Conservation (phyloP, 208 protist species). For the Acanthamoeba divionensis region DNA sequence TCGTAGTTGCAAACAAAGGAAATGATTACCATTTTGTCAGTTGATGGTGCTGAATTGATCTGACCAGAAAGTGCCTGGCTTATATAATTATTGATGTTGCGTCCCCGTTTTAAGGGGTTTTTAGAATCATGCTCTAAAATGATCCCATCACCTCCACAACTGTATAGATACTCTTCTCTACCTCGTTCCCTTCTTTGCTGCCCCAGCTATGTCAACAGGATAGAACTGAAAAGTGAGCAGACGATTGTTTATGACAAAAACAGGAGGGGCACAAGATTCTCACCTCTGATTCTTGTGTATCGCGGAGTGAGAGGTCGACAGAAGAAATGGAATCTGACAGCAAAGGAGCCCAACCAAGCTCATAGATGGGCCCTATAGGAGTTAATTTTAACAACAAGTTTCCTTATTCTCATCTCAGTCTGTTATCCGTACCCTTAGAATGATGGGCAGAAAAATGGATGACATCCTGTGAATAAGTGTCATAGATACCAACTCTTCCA, state of each 20-base stretch:
- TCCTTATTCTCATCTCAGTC: no score
- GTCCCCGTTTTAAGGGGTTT: not conserved
- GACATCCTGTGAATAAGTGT: constrained; percentile 12
- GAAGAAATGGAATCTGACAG: no score
- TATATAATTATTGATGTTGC: constrained; percentile 23
- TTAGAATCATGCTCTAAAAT: not conserved
- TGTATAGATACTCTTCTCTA: constrained; percentile 10
- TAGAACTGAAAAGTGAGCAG: no score
- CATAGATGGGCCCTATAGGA: not conserved
- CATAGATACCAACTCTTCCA: constrained; percentile 9
- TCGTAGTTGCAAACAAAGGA: not conserved
- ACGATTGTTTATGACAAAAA: no score
- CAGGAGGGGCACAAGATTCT: no score
- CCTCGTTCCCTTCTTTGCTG: not conserved
- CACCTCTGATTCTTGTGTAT: no score
- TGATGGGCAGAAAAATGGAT: constrained; percentile 10
- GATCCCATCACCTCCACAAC: constrained; percentile 28
- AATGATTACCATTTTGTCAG: not conserved
- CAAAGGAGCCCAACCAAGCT: constrained; percentile 48
- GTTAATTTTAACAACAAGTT: no score
- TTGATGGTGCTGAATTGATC: not conserved
- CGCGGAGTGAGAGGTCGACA: no score
- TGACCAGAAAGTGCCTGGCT: no score
- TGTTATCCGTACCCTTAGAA: not conserved
- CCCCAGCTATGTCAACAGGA: no score